Evolutionary conservation across 352 stramenopile species (phyloP).

Genomic region (Thraustochytrium striatum): DNA sequence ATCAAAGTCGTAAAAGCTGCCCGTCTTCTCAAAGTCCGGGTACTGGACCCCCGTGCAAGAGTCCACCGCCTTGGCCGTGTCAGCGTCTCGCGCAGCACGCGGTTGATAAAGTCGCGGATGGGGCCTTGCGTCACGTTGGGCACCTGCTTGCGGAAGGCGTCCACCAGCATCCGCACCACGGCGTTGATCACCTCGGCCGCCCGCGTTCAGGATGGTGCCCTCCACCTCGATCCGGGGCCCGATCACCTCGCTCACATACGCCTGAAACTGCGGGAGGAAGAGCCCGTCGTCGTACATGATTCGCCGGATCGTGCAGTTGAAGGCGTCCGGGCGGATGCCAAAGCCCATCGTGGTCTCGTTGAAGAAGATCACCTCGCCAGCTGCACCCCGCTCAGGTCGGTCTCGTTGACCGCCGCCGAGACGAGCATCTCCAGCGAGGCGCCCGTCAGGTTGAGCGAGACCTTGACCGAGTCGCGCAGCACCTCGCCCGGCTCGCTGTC

Average conservation of each 20-base stretch:
- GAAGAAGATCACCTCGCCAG: no score
- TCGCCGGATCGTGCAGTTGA: constrained; percentile 5
- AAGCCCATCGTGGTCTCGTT: neutral
- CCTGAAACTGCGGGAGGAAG: constrained; percentile 6
- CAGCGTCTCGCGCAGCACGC: neutral
- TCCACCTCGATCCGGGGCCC: neutral
- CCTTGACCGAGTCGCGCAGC: neutral
- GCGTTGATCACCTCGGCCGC: neutral
- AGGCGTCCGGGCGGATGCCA: neutral
- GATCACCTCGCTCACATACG: neutral
- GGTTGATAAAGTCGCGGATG: constrained; percentile 5
- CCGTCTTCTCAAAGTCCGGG: neutral
- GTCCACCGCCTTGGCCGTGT: neutral
- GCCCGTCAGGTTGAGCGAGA: neutral
- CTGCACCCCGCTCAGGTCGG: neutral
- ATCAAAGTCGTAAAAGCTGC: neutral
- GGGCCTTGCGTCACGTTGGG: constrained; percentile 26
- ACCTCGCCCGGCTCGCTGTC: neutral
- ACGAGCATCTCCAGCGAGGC: neutral
- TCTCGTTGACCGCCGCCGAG: neutral
- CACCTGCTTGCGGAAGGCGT: no score
- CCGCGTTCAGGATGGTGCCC: neutral
- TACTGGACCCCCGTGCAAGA: neutral
- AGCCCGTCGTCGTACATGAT: neutral
- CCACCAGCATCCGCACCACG: neutral